phyloP scores from a whole-genome alignment of 352 stramenopile genomes.

The Phytophthora foliorum region DNA sequence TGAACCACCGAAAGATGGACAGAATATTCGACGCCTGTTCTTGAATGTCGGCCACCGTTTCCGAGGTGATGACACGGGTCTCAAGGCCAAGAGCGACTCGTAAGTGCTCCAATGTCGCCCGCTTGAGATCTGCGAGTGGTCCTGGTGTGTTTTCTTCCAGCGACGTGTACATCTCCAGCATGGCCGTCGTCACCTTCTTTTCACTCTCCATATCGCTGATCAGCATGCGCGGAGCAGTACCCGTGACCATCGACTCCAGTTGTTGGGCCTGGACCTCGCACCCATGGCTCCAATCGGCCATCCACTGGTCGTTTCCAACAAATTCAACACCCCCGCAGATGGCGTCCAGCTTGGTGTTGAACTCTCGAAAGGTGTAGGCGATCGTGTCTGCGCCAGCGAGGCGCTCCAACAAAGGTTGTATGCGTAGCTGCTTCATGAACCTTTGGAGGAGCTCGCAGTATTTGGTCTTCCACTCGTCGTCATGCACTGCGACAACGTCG shows the following conservation, averaged over 20 bases:
- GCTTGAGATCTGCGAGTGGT: background rate
- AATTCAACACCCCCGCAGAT: slow-evolving; percentile 7
- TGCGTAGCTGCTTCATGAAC: slow-evolving; percentile 23
- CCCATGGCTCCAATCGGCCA: background rate
- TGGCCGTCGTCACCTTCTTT: background rate
- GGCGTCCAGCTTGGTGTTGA: slow-evolving; percentile 13
- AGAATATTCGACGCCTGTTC: background rate
- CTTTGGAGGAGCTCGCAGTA: slow-evolving; percentile 5
- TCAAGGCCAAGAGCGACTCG: background rate
- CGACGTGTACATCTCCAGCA: slow-evolving; percentile 7
- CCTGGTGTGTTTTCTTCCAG: background rate
- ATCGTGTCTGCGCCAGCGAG: slow-evolving; percentile 19
- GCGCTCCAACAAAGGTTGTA: slow-evolving; percentile 10
- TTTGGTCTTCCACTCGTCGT: background rate
- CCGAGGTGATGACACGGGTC: background rate
- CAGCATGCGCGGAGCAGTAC: background rate
- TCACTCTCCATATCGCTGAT: background rate
- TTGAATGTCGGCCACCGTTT: background rate
- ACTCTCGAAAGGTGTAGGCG: slow-evolving; percentile 2
- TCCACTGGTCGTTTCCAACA: background rate
- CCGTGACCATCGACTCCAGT: background rate
- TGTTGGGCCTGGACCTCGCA: background rate
- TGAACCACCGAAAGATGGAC: slow-evolving; percentile 12
- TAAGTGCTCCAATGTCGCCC: slow-evolving; percentile 1
- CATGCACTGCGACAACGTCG: slow-evolving; percentile 2